Evolutionary conservation across 371 early-diverging fungal genomes (phyloP).

Genomic region (Capillidium heterosporum): DNA sequence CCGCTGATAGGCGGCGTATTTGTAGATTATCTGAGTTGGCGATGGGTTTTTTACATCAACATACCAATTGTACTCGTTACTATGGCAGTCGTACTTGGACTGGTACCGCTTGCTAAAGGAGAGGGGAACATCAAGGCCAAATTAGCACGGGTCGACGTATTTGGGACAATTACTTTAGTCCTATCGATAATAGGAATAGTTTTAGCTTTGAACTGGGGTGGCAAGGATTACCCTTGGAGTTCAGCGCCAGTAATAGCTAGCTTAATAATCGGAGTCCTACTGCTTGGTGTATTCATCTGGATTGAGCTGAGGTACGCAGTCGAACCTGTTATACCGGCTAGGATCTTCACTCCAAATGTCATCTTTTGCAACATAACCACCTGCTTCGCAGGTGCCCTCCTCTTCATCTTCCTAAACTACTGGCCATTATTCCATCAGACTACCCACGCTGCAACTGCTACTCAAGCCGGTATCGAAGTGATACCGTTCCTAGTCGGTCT

Average conservation of each 20-base stretch:
- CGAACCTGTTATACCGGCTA: background rate
- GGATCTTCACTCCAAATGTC: background rate
- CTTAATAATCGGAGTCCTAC: background rate
- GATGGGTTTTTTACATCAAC: constrained; percentile 60
- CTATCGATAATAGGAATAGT: background rate
- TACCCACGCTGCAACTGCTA: background rate
- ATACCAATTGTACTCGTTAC: constrained; percentile 37
- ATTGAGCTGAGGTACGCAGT: background rate
- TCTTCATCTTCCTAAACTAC: background rate
- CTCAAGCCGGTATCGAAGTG: background rate
- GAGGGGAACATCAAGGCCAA: background rate
- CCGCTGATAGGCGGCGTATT: constrained; percentile 57
- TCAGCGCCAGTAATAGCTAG: background rate
- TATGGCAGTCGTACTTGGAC: background rate
- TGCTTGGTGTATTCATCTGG: background rate
- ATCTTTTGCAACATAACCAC: background rate
- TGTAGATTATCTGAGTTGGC: constrained; percentile 26
- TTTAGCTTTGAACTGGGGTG: background rate
- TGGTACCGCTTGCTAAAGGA: background rate
- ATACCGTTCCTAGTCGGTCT: background rate
- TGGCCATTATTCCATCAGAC: constrained; percentile 3
- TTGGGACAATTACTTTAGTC: background rate
- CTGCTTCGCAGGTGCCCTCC: background rate
- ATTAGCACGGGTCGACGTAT: background rate
- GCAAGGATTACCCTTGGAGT: background rate